Percentiles rank a stretch among this genome's conserved stretches.
Evolutionary conservation across 805 yeast species (phyloP).

Genomic region (Wickerhamomyces tratensis): DNA sequence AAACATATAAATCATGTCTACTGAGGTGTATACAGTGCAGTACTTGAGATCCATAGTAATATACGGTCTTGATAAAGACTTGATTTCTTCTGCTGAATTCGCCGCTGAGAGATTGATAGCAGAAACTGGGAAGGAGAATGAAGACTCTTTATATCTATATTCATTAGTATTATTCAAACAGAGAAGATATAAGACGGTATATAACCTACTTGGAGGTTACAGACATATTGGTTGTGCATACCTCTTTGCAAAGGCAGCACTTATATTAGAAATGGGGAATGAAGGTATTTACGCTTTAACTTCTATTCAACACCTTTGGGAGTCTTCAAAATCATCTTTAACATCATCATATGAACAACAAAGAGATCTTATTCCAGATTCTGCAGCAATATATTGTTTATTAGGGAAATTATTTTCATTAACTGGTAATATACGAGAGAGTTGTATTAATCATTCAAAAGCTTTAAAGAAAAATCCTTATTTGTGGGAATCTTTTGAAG

Average conservation of each 20-base stretch:
- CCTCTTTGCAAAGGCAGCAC: constrained; percentile 61
- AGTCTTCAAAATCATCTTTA: constrained; percentile 5
- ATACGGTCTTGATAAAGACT: constrained; percentile 63
- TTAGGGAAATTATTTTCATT: constrained; percentile 60
- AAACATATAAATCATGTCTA: constrained; percentile 3
- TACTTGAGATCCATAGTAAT: constrained; percentile 50
- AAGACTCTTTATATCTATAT: constrained; percentile 59
- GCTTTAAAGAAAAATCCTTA: constrained; percentile 70
- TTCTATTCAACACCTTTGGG: constrained; percentile 28
- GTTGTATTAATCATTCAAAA: constrained; percentile 56
- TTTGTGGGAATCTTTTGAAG: constrained; percentile 80
- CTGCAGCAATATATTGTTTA: constrained; percentile 57
- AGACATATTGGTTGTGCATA: constrained; percentile 69
- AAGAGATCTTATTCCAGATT: constrained; percentile 41
- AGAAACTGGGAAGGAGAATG: constrained; percentile 29
- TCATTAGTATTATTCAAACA: constrained; percentile 56
- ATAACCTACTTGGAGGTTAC: constrained; percentile 34
- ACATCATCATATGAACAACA: constrained; percentile 28
- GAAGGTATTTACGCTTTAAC: constrained; percentile 54
- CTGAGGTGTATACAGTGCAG: constrained; percentile 19
- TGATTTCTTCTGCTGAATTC: constrained; percentile 71
- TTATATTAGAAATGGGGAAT: constrained; percentile 39
- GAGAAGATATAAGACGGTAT: constrained; percentile 53
- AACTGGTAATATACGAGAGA: constrained; percentile 51
- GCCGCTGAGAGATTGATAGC: constrained; percentile 77